phyloP scores from a whole-genome alignment of 805 yeast species.

The Cyberlindnera veronae region DNA sequence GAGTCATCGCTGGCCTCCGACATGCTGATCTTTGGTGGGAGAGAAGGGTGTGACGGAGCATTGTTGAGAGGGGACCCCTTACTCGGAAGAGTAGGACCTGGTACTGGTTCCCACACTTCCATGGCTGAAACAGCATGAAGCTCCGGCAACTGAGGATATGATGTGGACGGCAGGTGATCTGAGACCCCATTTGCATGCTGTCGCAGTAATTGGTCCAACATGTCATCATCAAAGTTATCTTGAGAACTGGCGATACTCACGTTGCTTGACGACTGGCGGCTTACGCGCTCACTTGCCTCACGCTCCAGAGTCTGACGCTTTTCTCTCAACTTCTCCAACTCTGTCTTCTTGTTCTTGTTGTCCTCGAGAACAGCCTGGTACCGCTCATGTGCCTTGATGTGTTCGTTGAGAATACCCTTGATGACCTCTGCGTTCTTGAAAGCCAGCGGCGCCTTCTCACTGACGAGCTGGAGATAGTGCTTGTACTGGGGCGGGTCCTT shows the following conservation, averaged over 20 bases:
- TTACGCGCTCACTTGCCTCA: not conserved
- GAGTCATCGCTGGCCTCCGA: not conserved
- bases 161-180: conserved; percentile 5
- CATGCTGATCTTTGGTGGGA: conserved; percentile 19
- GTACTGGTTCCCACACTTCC: not conserved
- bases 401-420: conserved; percentile 29
- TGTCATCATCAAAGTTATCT: not conserved
- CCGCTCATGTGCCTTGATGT: conserved; percentile 27
- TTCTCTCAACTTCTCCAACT: conserved; percentile 15
- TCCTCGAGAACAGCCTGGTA: conserved; percentile 25
- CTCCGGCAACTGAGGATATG: conserved; percentile 20
- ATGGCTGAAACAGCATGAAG: conserved; percentile 3
- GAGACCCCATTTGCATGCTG: not conserved
- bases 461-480: conserved; percentile 16
- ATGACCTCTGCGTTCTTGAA: conserved; percentile 25
- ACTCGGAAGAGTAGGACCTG: conserved; percentile 2
- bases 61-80: not conserved
- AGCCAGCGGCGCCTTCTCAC: conserved; percentile 23
- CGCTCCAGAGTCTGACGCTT: not conserved
- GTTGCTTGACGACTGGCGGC: not conserved
- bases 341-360: conserved; percentile 24
- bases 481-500: conserved; percentile 17
- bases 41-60: not conserved
- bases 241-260: not conserved
- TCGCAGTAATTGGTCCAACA: not conserved